Evolutionary conservation across 2,329 filamentous ascomycete genomes (phyloP).

Genomic region (Decorospora gaudefroyi): DNA sequence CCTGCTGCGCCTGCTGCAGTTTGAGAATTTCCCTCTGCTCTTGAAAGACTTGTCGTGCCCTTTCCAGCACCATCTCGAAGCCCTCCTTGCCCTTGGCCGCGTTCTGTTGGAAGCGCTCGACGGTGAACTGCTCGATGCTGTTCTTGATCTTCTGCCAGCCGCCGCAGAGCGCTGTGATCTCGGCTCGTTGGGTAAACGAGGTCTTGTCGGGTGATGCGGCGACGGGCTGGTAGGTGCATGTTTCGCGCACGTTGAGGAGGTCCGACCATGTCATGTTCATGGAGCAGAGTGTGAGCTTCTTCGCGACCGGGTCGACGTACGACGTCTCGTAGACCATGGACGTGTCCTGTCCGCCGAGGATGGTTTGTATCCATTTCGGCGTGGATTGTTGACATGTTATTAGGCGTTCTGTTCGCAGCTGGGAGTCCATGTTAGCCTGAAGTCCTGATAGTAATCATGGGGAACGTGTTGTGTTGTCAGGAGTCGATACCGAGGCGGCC

Average conservation of each 20-base stretch:
- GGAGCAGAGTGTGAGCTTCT: conserved; percentile 95
- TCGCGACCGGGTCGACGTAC: conserved; percentile 81
- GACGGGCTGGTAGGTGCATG: conserved; percentile 77
- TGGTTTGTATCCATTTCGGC: conserved; percentile 76
- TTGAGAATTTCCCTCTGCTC: conserved; percentile 74
- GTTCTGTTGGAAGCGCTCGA: conserved; percentile 89
- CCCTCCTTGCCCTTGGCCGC: conserved; percentile 88
- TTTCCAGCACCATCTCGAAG: conserved; percentile 91
- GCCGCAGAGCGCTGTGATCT: conserved; percentile 91
- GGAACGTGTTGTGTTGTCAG: no score
- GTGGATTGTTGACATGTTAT: conserved; percentile 68
- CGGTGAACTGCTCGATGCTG: conserved; percentile 88
- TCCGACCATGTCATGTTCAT: conserved; percentile 94
- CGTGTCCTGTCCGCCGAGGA: conserved; percentile 79
- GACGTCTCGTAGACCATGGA: conserved; percentile 94
- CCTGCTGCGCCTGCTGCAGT: conserved; percentile 53
- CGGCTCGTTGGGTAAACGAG: conserved; percentile 83
- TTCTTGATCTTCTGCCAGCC: conserved; percentile 98
- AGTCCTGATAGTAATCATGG: conserved; percentile 1
- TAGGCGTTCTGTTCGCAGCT: conserved; percentile 72
- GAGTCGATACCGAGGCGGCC: not conserved
- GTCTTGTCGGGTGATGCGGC: conserved; percentile 63
- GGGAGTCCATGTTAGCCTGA: conserved; percentile 16
- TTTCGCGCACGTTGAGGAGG: conserved; percentile 88
- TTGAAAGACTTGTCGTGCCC: conserved; percentile 88